phyloP scores from a whole-genome alignment of 768 basidiomycete genomes.

The Tricholoma sp. region DNA sequence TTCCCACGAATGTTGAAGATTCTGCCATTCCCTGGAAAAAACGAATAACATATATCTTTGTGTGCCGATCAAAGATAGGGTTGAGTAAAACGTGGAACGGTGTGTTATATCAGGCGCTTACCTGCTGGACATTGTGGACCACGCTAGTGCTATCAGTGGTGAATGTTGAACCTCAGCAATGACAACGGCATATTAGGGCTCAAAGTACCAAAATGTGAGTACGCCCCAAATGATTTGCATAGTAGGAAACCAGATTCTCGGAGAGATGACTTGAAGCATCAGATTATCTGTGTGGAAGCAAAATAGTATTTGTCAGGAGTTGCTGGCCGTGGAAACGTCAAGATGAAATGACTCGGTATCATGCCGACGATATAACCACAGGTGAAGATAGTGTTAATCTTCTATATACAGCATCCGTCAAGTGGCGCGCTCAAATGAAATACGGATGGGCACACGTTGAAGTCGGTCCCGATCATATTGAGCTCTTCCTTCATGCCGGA shows the following conservation, averaged over 20 bases:
- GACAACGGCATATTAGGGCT: slow-evolving; percentile 6
- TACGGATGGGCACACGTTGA: slow-evolving; percentile 38
- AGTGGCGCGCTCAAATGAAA: slow-evolving; percentile 3
- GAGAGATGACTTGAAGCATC: slow-evolving; percentile 57
- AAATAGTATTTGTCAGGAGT: not conserved
- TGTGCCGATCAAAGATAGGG: not conserved
- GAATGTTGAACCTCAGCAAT: slow-evolving; percentile 1
- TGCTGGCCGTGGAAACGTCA: not conserved
- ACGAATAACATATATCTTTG: slow-evolving; percentile 60
- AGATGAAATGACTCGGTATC: slow-evolving; percentile 49
- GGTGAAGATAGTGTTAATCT: slow-evolving; percentile 68
- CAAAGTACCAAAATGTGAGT: slow-evolving; percentile 54
- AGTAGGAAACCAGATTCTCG: slow-evolving; percentile 61
- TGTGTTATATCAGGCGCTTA: slow-evolving; percentile 15
- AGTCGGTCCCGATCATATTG: slow-evolving; percentile 57
- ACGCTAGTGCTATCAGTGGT: slow-evolving; percentile 42
- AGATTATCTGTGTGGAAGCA: slow-evolving; percentile 45
- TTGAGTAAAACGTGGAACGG: not conserved
- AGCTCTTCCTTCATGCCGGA: slow-evolving; percentile 76
- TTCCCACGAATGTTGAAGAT: slow-evolving; percentile 73
- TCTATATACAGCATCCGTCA: slow-evolving; percentile 24
- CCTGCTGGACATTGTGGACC: slow-evolving; percentile 54
- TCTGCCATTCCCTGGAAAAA: slow-evolving; percentile 73
- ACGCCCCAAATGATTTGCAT: slow-evolving; percentile 66
- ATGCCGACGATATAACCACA: slow-evolving; percentile 75